Evolutionary conservation across 768 basidiomycete genomes (phyloP).

Genomic region (Clathrus columnatus): DNA sequence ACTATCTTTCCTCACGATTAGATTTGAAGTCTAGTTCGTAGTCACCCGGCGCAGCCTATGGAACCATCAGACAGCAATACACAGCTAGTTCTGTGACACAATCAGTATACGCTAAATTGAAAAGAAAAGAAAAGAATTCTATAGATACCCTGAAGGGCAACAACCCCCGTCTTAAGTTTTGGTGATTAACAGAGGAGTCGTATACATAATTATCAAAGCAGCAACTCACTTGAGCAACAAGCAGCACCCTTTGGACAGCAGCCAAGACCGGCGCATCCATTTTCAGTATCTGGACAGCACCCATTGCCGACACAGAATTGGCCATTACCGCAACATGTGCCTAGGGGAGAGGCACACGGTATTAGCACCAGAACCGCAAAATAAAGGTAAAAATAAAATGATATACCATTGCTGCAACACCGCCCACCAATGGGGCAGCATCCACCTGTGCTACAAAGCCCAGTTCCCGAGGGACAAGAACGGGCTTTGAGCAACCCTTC

Average conservation of each 20-base stretch:
- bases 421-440: not conserved
- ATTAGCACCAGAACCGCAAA: not conserved
- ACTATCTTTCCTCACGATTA: no score
- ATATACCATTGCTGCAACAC: not conserved
- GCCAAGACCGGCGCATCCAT: not conserved
- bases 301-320: not conserved
- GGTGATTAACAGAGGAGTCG: no score
- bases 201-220: no score
- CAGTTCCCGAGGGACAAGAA: not conserved
- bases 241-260: not conserved
- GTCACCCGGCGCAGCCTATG: no score
- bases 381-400: not conserved
- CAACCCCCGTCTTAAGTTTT: no score
- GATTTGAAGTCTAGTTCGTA: no score
- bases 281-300: not conserved
- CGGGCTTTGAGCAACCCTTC: not conserved
- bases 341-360: not conserved
- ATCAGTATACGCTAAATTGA: no score
- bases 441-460: not conserved
- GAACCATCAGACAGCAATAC: no score
- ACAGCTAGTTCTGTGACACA: no score
- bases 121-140: no score
- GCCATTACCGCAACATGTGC: not conserved
- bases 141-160: no score
- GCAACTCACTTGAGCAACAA: not conserved